These are phyloP conservation scores for Podospora pseudoanserina DNA, from an alignment of 495 filamentous ascomycete genomes.

Conservation along the genomic window DNA sequence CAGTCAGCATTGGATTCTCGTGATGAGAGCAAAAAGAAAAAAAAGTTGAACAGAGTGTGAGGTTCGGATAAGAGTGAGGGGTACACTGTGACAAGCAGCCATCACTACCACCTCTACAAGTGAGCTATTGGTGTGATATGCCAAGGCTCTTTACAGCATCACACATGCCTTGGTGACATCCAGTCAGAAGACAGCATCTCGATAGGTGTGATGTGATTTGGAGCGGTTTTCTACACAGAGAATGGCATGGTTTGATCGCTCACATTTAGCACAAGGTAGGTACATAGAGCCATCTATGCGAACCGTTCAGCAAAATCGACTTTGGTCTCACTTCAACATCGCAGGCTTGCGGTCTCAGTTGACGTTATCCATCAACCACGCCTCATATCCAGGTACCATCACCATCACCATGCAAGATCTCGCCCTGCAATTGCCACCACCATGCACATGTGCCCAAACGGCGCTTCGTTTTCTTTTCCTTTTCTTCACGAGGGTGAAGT, in stretches of 20 bases:
- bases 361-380: not conserved
- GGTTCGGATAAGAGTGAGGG: not conserved
- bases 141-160: slow-evolving; percentile 3
- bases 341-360: not conserved
- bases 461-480: not conserved
- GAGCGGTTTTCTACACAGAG: not conserved
- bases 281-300: not conserved
- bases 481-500: not conserved
- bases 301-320: not conserved
- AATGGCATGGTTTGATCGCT: not conserved
- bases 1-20: not conserved
- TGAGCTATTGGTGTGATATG: slow-evolving; percentile 6
- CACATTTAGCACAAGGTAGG: not conserved
- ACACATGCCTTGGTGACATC: not conserved
- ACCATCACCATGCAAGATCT: not conserved
- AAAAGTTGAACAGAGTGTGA: not conserved
- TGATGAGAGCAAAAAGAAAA: not conserved
- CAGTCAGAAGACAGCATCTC: not conserved
- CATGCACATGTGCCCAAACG: not conserved
- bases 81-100: not conserved
- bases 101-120: slow-evolving; percentile 3
- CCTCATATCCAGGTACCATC: not conserved
- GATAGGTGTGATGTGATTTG: slow-evolving; percentile 1
- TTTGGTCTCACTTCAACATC: not conserved
- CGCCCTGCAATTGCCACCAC: not conserved